phyloP scores from a whole-genome alignment of 805 yeast species.

The Blastobotrys attinorum region DNA sequence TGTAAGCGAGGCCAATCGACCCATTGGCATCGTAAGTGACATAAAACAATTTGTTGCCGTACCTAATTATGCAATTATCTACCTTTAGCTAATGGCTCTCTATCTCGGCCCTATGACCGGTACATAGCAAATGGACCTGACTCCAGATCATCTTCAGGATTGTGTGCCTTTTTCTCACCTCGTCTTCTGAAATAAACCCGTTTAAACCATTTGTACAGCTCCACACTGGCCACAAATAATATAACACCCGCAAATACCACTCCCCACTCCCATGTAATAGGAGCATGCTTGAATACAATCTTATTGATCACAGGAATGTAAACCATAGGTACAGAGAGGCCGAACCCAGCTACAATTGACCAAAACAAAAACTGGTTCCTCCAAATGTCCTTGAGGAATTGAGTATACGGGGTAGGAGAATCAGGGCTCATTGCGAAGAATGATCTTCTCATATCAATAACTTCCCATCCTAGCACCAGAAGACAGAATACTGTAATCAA shows the following conservation, averaged over 20 bases:
- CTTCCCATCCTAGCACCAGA: constrained; percentile 76
- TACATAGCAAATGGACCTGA: no score
- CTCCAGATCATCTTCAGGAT: constrained; percentile 2
- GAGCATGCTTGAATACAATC: constrained; percentile 63
- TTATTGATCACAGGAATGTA: constrained; percentile 83
- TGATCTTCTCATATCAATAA: constrained; percentile 62
- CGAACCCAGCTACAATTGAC: constrained; percentile 66
- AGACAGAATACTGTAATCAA: constrained; percentile 85
- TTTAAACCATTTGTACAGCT: constrained; percentile 60
- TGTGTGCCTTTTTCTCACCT: not conserved
- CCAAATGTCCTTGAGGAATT: constrained; percentile 60
- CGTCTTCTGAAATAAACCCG: constrained; percentile 40
- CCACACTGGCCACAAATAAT: constrained; percentile 52
- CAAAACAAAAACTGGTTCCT: constrained; percentile 69
- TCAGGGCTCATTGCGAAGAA: constrained; percentile 65
- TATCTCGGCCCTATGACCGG: no score
- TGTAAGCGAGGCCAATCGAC: no score
- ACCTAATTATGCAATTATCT: no score
- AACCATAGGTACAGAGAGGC: constrained; percentile 70
- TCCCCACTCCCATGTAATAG: constrained; percentile 78
- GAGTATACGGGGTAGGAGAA: constrained; percentile 49
- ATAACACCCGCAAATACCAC: constrained; percentile 51
- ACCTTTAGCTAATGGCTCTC: no score
- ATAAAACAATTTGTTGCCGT: no score
- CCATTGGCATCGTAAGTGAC: no score